Percentiles rank a stretch among this genome's conserved stretches.
phyloP scores from a whole-genome alignment of 176 grass and related monocot species.

The Bothriochloa decipiens region DNA sequence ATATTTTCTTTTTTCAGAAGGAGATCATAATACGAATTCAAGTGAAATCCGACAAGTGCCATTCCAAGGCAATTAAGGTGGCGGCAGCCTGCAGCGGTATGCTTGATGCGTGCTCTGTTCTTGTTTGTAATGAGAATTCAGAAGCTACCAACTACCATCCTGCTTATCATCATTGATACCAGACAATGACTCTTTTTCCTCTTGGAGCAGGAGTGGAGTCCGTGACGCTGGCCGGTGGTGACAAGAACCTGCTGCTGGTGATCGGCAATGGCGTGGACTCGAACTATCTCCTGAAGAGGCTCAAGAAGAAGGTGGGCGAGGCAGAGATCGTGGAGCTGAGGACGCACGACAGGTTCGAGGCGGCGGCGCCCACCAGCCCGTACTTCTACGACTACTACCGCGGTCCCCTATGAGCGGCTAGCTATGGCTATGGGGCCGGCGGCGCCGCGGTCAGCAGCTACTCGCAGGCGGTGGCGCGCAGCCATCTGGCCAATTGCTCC shows the following conservation, averaged over 20 bases:
- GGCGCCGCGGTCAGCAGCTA: constrained; percentile 41
- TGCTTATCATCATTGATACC: too few relatives aligned
- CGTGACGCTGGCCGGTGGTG: constrained; percentile 45
- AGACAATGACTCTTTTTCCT: too few relatives aligned
- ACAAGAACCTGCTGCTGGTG: constrained; percentile 59
- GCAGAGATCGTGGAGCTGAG: constrained; percentile 57
- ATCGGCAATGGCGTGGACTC: constrained; percentile 55
- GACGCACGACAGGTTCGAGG: constrained; percentile 46
- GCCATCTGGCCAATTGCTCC: constrained; percentile 54
- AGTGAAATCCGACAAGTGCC: constrained; percentile 42
- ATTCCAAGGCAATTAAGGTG: constrained; percentile 54
- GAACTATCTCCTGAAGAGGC: constrained; percentile 51
- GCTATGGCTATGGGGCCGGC: constrained; percentile 4
- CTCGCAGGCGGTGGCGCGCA: constrained; percentile 44
- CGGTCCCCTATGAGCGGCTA: constrained; percentile 31
- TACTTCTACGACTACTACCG: constrained; percentile 42
- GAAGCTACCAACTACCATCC: too few relatives aligned
- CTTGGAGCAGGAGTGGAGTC: constrained; percentile 53
- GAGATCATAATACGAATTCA: constrained; percentile 58
- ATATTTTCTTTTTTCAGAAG: constrained; percentile 40
- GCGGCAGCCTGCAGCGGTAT: constrained; percentile 41
- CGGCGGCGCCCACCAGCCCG: constrained; percentile 24
- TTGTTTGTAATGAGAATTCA: too few relatives aligned
- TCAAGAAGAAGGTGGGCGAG: constrained; percentile 45
- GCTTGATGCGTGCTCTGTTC: background rate